Base-by-base conservation (phyloP, 129 eudicot genomes). In the Mikania micrantha region DNA sequence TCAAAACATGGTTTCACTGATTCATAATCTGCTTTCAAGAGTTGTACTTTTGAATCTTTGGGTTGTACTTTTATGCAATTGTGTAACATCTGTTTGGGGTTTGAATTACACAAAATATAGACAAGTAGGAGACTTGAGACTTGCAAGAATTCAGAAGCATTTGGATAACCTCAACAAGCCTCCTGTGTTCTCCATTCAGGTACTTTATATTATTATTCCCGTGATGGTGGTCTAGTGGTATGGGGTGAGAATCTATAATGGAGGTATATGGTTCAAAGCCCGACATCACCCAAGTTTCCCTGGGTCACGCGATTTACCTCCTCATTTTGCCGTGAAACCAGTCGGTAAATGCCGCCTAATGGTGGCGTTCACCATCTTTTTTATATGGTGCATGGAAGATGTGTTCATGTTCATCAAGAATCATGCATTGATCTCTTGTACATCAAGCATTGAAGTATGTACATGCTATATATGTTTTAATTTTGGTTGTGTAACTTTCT, bases 141-240 rank as follows among this genome's bases (percentile, higher is more conserved):
- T 94, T 52, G 81, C 80, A 4, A 94, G 99, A 73, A 94, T 94
- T 73, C 87, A 94, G 22, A 90, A 60, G 84, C 99, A 94, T 81
- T 76, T 94, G 80, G 84, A 83, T 57, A 74, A 59, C 52, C 89
- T 94, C 65, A 94, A 94, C 79, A 94, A 94, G 84, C 91, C 93
- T 74, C 77, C 97, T 77, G 84, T 94, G 67, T 64, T 92, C 52
- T 84, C 98, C 79, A 88, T 92, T 48, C 67, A 88, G 96, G 98
- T 88, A 74, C n/a, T n/a, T n/a, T n/a, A n/a, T n/a, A n/a, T n/a
- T n/a, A n/a, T n/a, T n/a, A n/a, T n/a, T n/a, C n/a, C n/a, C n/a
- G n/a, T n/a, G n/a, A n/a, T n/a, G n/a, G n/a, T n/a, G n/a, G n/a
- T n/a, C n/a, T n/a, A n/a, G n/a, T n/a, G n/a, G n/a, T n/a, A n/a